Conservation (phyloP, 129 eudicot genomes). For the Kitagawia praeruptora region DNA sequence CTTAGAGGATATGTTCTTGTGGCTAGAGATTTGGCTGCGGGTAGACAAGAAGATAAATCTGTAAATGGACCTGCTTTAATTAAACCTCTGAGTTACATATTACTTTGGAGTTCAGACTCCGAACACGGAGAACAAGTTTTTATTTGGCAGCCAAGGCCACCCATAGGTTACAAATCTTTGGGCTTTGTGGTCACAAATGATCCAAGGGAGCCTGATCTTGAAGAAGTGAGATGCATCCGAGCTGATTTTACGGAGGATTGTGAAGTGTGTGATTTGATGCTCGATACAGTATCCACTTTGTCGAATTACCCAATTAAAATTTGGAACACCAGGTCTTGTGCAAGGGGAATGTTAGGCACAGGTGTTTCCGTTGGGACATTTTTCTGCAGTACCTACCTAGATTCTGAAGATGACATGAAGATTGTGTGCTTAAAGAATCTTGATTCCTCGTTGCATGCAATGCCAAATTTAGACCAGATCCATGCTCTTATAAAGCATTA, state of each 20-base stretch:
- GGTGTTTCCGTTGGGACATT: conserved; percentile 86
- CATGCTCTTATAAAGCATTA: conserved; percentile 69
- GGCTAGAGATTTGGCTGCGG: conserved; percentile 36
- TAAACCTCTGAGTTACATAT: conserved; percentile 46
- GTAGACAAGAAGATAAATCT: conserved; percentile 2
- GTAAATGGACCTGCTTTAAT: conserved; percentile 32
- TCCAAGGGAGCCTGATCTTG: conserved; percentile 43
- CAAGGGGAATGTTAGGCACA: conserved; percentile 62
- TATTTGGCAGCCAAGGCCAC: conserved; percentile 75
- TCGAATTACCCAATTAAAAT: conserved; percentile 23
- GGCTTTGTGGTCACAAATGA: conserved; percentile 61
- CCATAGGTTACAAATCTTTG: conserved; percentile 57
- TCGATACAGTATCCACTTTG: conserved; percentile 14
- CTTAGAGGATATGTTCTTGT: conserved; percentile 66
- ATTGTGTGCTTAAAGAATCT: conserved; percentile 58
- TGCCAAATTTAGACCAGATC: conserved; percentile 86
- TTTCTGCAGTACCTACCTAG: conserved; percentile 39
- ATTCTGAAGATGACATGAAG: conserved; percentile 23
- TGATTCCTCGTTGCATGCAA: conserved; percentile 35
- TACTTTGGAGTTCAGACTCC: conserved; percentile 47
- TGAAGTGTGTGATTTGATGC: conserved; percentile 37
- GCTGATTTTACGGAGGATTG: conserved; percentile 62
- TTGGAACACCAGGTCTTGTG: conserved; percentile 67
- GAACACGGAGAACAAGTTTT: conserved; percentile 19
- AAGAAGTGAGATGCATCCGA: conserved; percentile 70